phyloP scores from a whole-genome alignment of 495 filamentous ascomycete genomes.

The Bacidia gigantensis region DNA sequence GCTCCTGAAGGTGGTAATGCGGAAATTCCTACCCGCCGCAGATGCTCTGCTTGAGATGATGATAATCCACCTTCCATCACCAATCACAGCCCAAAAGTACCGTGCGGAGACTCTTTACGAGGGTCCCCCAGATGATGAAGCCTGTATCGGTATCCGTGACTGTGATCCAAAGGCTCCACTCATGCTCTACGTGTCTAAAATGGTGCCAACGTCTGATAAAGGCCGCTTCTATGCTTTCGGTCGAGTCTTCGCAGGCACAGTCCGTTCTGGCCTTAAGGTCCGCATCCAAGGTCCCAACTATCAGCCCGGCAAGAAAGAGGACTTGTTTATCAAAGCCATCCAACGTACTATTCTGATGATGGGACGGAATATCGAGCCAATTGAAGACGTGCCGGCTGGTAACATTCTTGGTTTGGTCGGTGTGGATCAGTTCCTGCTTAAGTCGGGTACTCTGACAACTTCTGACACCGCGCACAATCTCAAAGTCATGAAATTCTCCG shows the following conservation, averaged over 20 bases:
- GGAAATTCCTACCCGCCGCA: slow-evolving; percentile 93
- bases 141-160: slow-evolving; percentile 89
- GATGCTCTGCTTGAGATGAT: slow-evolving; percentile 99
- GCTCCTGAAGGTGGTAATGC: slow-evolving; percentile 94
- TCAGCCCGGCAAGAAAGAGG: slow-evolving; percentile 92
- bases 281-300: slow-evolving; percentile 99
- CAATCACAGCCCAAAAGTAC: slow-evolving; percentile 93
- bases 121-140: slow-evolving; percentile 84
- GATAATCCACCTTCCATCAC: slow-evolving; percentile 96
- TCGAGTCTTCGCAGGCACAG: slow-evolving; percentile 98
- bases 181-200: slow-evolving; percentile 99
- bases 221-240: slow-evolving; percentile 99
- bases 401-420: slow-evolving; percentile 99
- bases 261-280: slow-evolving; percentile 95
- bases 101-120: slow-evolving; percentile 98
- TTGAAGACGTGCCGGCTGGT: slow-evolving; percentile 96
- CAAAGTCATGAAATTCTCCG: slow-evolving; percentile 99
- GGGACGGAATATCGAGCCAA: slow-evolving; percentile 97
- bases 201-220: slow-evolving; percentile 99
- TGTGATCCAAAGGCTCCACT: slow-evolving; percentile 95
- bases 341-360: slow-evolving; percentile 99
- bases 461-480: slow-evolving; percentile 97
- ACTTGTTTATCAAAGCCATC: slow-evolving; percentile 98
- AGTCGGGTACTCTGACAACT: slow-evolving; percentile 98
- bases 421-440: slow-evolving; percentile 99